phyloP scores from a whole-genome alignment of 2,329 filamentous ascomycete genomes.

The Talaromyces atroroseus region DNA sequence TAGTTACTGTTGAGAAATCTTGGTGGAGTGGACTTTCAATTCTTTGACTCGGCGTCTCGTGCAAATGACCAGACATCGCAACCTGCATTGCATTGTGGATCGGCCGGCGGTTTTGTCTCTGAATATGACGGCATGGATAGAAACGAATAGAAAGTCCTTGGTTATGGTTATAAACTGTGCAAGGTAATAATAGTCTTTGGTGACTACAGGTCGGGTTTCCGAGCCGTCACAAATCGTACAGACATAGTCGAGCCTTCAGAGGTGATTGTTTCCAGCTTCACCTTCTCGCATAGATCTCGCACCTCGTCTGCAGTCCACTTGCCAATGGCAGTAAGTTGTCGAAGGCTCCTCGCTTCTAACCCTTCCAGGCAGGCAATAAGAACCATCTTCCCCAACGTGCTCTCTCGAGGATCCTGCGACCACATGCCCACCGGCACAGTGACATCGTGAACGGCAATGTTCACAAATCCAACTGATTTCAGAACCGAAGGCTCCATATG shows the following conservation, averaged over 20 bases:
- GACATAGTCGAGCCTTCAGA: slow-evolving; percentile 22
- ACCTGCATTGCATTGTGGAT: not conserved
- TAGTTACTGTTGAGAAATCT: not conserved
- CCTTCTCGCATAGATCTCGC: slow-evolving; percentile 33
- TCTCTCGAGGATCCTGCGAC: slow-evolving; percentile 28
- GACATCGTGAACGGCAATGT: slow-evolving; percentile 35
- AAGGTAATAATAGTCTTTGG: not conserved
- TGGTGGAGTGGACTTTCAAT: not conserved
- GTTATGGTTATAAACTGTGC: not conserved
- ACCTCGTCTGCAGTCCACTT: slow-evolving; percentile 32
- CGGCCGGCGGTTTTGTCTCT: too few relatives aligned
- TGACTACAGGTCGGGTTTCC: slow-evolving; percentile 19
- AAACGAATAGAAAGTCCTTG: too few relatives aligned
- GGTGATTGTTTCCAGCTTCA: slow-evolving; percentile 31
- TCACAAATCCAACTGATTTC: slow-evolving; percentile 40
- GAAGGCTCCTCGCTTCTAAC: slow-evolving; percentile 33
- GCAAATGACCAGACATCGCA: too few relatives aligned
- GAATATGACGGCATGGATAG: too few relatives aligned
- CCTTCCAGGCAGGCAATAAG: slow-evolving; percentile 37
- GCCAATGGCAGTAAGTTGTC: slow-evolving; percentile 29
- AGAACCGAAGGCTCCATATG: slow-evolving; percentile 40
- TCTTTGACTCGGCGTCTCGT: too few relatives aligned
- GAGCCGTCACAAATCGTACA: slow-evolving; percentile 26
- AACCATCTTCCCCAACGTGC: slow-evolving; percentile 38
- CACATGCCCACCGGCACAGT: slow-evolving; percentile 35